Percentiles rank a stretch among this genome's conserved stretches.
These are phyloP conservation scores for Microglena sp. DNA, from an alignment of 139 green algal species.

Conservation along the genomic window DNA sequence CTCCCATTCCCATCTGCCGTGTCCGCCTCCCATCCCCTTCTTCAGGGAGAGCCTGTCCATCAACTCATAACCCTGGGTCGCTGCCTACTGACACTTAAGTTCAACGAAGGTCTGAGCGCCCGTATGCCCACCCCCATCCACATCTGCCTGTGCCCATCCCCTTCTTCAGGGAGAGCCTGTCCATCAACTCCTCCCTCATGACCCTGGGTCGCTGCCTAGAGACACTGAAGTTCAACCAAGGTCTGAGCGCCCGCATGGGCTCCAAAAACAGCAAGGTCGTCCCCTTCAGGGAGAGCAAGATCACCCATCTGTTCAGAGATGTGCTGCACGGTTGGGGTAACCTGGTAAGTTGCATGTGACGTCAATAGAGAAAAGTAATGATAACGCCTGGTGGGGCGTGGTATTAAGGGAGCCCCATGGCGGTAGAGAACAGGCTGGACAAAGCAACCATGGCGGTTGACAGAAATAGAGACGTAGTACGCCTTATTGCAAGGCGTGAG, in stretches of 20 bases:
- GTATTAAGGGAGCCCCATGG: too few relatives aligned
- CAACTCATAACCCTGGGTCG: not conserved
- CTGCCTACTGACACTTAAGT: too few relatives aligned
- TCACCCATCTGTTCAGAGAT: conserved; percentile 1
- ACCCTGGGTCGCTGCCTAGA: not conserved
- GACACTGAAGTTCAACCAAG: not conserved
- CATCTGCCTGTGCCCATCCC: not conserved
- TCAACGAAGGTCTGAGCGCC: not conserved
- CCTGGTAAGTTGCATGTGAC: too few relatives aligned
- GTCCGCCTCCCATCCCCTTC: not conserved
- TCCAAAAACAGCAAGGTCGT: not conserved
- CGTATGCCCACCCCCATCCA: not conserved
- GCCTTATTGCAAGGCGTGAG: too few relatives aligned
- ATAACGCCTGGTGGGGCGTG: too few relatives aligned
- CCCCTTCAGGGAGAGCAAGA: not conserved
- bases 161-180: not conserved
- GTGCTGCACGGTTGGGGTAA: too few relatives aligned
- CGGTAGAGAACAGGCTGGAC: too few relatives aligned
- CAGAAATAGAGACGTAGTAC: too few relatives aligned
- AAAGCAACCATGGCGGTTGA: too few relatives aligned
- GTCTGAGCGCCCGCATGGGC: not conserved
- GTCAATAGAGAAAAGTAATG: too few relatives aligned
- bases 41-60: not conserved
- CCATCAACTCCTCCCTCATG: not conserved
- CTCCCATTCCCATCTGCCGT: not conserved